phyloP scores from a whole-genome alignment of 139 green algal genomes.

The Volvox africanus region DNA sequence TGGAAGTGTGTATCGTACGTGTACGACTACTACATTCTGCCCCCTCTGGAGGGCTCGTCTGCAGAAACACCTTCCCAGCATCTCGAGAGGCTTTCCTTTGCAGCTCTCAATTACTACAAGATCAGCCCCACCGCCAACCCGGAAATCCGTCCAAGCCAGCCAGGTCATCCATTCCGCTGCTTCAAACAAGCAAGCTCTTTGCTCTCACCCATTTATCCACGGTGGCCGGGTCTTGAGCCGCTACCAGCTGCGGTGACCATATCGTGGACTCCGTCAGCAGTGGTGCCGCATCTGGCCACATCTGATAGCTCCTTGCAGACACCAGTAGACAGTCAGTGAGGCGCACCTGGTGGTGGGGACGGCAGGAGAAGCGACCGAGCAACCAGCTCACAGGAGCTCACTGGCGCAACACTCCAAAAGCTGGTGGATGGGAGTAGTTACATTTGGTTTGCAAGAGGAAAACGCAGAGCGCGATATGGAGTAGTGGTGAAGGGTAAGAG shows the following conservation, averaged over 20 bases:
- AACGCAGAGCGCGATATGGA: background rate
- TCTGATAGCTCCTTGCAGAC: background rate
- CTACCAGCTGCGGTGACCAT: background rate
- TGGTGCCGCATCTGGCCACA: background rate
- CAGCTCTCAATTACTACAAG: background rate
- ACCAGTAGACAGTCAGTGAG: background rate
- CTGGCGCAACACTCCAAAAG: background rate
- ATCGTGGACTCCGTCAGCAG: background rate
- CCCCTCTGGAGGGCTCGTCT: too few species aligned
- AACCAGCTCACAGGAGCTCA: background rate
- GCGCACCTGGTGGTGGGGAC: background rate
- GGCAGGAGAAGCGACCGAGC: too few species aligned
- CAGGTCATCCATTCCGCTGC: background rate
- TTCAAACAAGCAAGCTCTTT: background rate
- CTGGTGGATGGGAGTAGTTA: too few species aligned
- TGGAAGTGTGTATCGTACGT: too few species aligned
- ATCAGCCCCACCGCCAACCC: background rate
- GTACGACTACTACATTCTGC: too few species aligned
- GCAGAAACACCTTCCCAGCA: background rate
- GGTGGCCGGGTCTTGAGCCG: background rate
- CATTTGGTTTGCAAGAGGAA: too few species aligned
- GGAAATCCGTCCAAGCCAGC: background rate
- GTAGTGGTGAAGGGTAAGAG: background rate
- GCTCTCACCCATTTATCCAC: background rate
- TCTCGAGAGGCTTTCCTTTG: too few species aligned